Evolutionary conservation across 176 grass and related monocot genomes (phyloP).

Genomic region (Carex cristatella): DNA sequence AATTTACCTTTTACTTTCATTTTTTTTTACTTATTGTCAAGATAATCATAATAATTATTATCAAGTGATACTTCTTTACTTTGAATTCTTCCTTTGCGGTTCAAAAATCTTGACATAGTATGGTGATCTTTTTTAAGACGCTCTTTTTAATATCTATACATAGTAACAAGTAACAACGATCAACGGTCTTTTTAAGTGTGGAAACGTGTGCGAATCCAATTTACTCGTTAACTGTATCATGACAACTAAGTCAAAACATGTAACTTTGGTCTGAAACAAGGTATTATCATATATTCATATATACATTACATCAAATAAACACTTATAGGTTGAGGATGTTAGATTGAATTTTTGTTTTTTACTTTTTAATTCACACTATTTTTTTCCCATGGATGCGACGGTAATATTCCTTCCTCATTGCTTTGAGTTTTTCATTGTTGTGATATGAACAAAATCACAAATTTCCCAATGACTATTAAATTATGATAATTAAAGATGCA

Average conservation of each 20-base stretch:
- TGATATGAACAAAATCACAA: conserved; percentile 9
- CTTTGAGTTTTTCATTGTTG: background rate
- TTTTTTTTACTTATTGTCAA: too few relatives aligned
- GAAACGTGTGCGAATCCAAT: too few relatives aligned
- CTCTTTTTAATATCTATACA: too few relatives aligned
- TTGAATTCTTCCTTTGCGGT: background rate
- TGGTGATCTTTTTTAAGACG: too few relatives aligned
- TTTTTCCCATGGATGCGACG: background rate
- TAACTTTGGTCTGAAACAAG: too few relatives aligned
- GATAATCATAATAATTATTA: too few relatives aligned
- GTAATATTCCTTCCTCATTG: conserved; percentile 3
- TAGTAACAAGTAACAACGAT: too few relatives aligned
- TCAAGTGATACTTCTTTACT: too few relatives aligned
- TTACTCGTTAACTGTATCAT: too few relatives aligned
- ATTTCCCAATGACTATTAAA: conserved; percentile 1
- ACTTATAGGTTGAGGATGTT: background rate
- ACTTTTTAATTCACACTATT: background rate
- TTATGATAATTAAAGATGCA: background rate
- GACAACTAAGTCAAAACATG: too few relatives aligned
- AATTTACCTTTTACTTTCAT: too few relatives aligned
- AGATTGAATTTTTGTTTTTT: background rate
- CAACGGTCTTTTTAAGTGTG: too few relatives aligned
- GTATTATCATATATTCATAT: background rate
- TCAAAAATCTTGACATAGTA: background rate
- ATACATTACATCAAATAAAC: background rate